Conservation (phyloP, 805 yeast genomes). For the Metschnikowia picachoensis region DNA sequence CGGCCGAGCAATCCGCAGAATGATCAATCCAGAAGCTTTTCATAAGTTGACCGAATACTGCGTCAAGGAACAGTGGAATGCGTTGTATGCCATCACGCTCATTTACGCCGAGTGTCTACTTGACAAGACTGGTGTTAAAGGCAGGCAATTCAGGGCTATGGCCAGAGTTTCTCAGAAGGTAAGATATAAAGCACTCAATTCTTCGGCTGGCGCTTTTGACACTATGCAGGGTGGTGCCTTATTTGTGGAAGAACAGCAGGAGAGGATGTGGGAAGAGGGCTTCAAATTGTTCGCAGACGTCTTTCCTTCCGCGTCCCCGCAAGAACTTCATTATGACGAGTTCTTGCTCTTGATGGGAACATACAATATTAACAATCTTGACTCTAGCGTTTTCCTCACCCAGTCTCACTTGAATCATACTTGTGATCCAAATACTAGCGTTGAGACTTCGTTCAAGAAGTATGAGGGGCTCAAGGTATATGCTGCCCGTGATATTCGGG, state of each 20-base stretch:
- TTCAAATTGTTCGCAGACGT: constrained; percentile 46
- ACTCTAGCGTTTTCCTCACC: constrained; percentile 54
- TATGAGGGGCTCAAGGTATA: constrained; percentile 50
- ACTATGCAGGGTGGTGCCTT: constrained; percentile 49
- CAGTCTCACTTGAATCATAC: constrained; percentile 74
- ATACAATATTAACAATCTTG: constrained; percentile 69
- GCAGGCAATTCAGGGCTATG: constrained; percentile 54
- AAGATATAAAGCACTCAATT: constrained; percentile 55
- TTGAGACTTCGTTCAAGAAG: constrained; percentile 39
- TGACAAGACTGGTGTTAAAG: constrained; percentile 40
- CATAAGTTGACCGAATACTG: constrained; percentile 56
- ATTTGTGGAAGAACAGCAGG: constrained; percentile 53
- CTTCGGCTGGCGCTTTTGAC: constrained; percentile 53
- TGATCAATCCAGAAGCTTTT: constrained; percentile 49
- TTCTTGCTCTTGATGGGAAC: constrained; percentile 64
- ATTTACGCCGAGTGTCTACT: constrained; percentile 45
- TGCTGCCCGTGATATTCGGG: constrained; percentile 54
- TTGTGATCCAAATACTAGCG: constrained; percentile 69
- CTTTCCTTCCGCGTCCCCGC: constrained; percentile 38
- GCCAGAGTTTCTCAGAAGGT: constrained; percentile 67
- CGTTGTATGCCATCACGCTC: constrained; percentile 60
- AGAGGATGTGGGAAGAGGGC: constrained; percentile 57
- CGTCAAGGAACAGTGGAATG: constrained; percentile 61
- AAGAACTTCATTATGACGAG: constrained; percentile 43
- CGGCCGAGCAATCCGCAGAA: constrained; percentile 32